These are phyloP conservation scores for Xanthoconium separans DNA, from an alignment of 1,284 basidiomycete genomes.

Conservation along the genomic window DNA sequence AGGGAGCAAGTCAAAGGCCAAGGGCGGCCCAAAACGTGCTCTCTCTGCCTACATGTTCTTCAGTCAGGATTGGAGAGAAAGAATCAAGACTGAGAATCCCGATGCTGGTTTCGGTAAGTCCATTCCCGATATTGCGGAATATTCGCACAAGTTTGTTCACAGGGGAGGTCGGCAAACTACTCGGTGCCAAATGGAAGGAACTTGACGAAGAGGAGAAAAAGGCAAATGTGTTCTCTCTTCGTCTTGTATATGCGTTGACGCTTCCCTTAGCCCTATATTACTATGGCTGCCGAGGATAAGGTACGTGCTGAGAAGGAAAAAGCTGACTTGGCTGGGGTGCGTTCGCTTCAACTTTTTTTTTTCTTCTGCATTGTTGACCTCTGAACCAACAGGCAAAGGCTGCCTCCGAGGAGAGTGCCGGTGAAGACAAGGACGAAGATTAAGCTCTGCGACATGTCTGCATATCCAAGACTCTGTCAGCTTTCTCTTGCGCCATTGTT, in stretches of 20 bases:
- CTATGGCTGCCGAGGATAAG: conserved; percentile 87
- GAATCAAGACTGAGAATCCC: conserved; percentile 94
- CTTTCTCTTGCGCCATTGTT: conserved; percentile 1
- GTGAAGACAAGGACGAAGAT: conserved; percentile 61
- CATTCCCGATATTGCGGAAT: conserved; percentile 5
- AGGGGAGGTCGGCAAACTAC: conserved; percentile 85
- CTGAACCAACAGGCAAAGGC: conserved; percentile 22
- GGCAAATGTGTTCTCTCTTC: conserved; percentile 40
- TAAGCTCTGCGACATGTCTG: conserved; percentile 19
- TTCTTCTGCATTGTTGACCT: neutral
- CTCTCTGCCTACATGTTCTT: conserved; percentile 99
- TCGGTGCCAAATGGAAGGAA: conserved; percentile 91
- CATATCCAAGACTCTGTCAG: conserved; percentile 14
- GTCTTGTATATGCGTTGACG: neutral
- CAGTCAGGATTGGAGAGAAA: conserved; percentile 92
- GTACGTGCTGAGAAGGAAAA: conserved; percentile 81
- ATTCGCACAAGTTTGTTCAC: conserved; percentile 8
- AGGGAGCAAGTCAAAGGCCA: conserved; percentile 64
- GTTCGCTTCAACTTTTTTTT: conserved; percentile 22
- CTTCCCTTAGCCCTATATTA: conserved; percentile 81
- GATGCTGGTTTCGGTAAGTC: conserved; percentile 86
- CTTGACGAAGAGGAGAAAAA: conserved; percentile 83
- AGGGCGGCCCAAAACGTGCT: conserved; percentile 75
- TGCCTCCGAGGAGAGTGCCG: conserved; percentile 52
- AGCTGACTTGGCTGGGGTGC: conserved; percentile 68